Conservation (phyloP, 2,329 filamentous ascomycete species). For the Neofusicoccum umdonicola region DNA sequence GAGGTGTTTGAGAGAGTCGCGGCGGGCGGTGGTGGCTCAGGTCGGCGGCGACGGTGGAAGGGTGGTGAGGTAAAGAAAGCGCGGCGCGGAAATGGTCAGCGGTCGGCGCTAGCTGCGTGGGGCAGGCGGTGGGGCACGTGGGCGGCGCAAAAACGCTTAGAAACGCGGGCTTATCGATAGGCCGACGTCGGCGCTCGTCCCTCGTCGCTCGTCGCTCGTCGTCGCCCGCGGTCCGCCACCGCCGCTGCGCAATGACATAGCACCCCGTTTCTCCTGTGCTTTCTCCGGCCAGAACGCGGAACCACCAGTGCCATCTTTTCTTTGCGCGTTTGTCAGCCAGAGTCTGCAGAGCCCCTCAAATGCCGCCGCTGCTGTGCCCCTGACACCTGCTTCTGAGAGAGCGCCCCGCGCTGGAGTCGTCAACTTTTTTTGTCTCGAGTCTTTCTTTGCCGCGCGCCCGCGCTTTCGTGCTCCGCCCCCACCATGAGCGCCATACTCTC, state of each 20-base stretch:
- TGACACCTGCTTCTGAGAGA: not conserved
- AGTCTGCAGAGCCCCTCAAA: not conserved
- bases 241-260: constrained; percentile 4
- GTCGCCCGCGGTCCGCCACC: not conserved
- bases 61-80: not conserved
- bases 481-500: constrained; percentile 96
- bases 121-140: constrained; percentile 9
- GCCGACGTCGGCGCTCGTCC: constrained; percentile 1
- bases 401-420: not conserved
- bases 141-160: constrained; percentile 5
- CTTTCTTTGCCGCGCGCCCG: constrained; percentile 1
- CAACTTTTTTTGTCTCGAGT: not conserved
- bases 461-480: constrained; percentile 1
- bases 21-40: no score
- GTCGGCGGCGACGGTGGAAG: not conserved
- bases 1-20: not conserved
- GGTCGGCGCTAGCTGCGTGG: not conserved
- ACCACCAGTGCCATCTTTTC: not conserved
- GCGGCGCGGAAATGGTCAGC: not conserved
- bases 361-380: not conserved
- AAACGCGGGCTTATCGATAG: constrained; percentile 17
- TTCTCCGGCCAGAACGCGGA: not conserved
- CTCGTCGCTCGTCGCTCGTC: no score
- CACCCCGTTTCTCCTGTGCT: constrained; percentile 2
- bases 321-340: not conserved